Conservation (phyloP, 2,329 filamentous ascomycete species). For the Ascocoryne sarcoides region DNA sequence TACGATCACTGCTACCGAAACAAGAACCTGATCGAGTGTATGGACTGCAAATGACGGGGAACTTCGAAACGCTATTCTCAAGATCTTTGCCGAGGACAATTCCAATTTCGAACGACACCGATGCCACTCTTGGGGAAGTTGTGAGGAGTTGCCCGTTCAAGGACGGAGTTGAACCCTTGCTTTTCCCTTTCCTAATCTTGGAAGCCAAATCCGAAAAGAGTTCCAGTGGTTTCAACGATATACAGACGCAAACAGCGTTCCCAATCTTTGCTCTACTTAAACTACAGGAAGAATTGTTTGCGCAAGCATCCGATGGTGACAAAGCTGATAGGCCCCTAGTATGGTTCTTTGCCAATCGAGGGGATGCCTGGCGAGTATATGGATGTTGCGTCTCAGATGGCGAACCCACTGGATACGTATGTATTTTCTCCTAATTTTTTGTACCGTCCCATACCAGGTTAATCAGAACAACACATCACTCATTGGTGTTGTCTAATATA, state of each 20-base stretch:
- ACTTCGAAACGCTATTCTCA: conserved; percentile 8
- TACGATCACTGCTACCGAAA: conserved; percentile 6
- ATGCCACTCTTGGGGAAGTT: conserved; percentile 1
- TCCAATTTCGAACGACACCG: neutral
- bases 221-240: conserved; percentile 12
- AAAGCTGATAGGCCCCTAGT: conserved; percentile 1
- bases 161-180: conserved; percentile 7
- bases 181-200: conserved; percentile 23
- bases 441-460: no score
- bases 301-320: neutral
- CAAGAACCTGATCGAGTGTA: conserved; percentile 12
- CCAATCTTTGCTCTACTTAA: conserved; percentile 18
- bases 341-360: conserved; percentile 6
- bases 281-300: conserved; percentile 16
- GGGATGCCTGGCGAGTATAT: conserved; percentile 6
- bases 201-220: conserved; percentile 21
- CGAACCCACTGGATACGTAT: neutral
- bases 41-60: conserved; percentile 10
- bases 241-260: conserved; percentile 21
- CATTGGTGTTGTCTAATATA: no score
- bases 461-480: no score
- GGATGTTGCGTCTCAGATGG: neutral
- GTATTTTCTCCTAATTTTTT: neutral
- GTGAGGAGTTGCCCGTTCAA: conserved; percentile 7
- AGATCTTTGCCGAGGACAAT: conserved; percentile 1